Evolutionary conservation across 176 grass and related monocot species (phyloP), one percentile per base, ranked within the genome.

Genomic region (Aechmea fasciata): DNA sequence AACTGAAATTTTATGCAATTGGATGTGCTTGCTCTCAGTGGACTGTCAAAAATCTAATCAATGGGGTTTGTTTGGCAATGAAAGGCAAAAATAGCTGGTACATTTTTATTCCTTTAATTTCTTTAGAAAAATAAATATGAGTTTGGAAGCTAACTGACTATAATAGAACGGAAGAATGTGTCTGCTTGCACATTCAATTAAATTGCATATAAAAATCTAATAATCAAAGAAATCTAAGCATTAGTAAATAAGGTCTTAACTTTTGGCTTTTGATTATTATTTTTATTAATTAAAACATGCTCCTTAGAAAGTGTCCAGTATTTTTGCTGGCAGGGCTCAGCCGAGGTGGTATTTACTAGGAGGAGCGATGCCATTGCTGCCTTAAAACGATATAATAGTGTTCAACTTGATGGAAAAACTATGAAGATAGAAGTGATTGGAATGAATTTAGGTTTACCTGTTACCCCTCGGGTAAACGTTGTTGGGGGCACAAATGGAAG

Each of bases 361-460:
- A 90, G 82, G 73, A 93, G 80, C 72, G 94, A 93, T 83, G 90
- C 90, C 19, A 67, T 94, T 67, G 84, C 73, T 5, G 87, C 90
- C 13, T 77, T 99, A 72, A 99, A 93, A 74, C 78, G 87, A 48
- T 99, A 90, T 78, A 99, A 93, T 78, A 99, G 90, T 68, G 90
- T 99, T 19, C 84, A 80, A 14, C 84, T 99, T 81, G 94, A 99
- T 85, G 90, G 94, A 20, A 99, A 99, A 52, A 71, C 78, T 48
- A 99, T 94, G 90, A 99, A 90, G 75, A 93, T 99, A 2, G 87
- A 90, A 83, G 75, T 90, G 72, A 90, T 99, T 64, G 94, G 94
- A 47, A 79, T 77, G 70, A 88, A 88, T 85, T 63, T 83, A 74
- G 77, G 86, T 49, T 70, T 87, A 71, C 49, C 75, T 49, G 52